Evolutionary conservation across 108 stramenopile species (phyloP).

Genomic region (Chaetoceros tenuissimus): DNA sequence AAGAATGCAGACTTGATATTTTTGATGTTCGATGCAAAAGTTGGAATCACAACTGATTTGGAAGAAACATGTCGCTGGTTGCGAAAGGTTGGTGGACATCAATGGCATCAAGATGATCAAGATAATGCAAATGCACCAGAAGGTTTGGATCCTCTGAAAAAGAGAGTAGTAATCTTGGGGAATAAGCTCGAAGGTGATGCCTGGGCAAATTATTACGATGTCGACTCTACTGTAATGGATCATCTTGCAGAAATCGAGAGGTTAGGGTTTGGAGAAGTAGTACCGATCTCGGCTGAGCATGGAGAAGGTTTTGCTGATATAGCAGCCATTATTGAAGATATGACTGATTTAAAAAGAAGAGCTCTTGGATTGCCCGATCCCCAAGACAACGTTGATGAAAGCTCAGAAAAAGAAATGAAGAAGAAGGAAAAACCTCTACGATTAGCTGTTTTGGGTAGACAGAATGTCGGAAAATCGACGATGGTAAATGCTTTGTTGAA

Average conservation of each 20-base stretch:
- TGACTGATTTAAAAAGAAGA: constrained; percentile 33
- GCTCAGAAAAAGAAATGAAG: constrained; percentile 2
- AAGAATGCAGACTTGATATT: constrained; percentile 58
- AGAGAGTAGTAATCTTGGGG: constrained; percentile 52
- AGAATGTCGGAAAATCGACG: constrained; percentile 87
- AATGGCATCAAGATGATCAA: constrained; percentile 6
- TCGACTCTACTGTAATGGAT: constrained; percentile 42
- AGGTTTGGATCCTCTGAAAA: not conserved
- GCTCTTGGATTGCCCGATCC: constrained; percentile 20
- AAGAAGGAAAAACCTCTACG: constrained; percentile 51
- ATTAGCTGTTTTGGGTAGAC: constrained; percentile 81
- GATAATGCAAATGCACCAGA: not conserved
- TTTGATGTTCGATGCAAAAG: constrained; percentile 72
- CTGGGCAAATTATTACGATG: constrained; percentile 39
- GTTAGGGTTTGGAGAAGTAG: constrained; percentile 71
- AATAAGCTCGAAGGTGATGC: constrained; percentile 83
- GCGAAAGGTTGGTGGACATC: constrained; percentile 36
- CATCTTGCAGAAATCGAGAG: constrained; percentile 54
- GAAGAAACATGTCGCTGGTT: constrained; percentile 67
- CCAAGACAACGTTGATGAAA: constrained; percentile 8
- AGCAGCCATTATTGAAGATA: constrained; percentile 55
- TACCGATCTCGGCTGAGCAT: constrained; percentile 77
- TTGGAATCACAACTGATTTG: constrained; percentile 63
- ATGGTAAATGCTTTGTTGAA: constrained; percentile 72
- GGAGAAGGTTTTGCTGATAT: constrained; percentile 82